Conservation (phyloP, 345 rosid species). For the Abelmoschus esculentus region DNA sequence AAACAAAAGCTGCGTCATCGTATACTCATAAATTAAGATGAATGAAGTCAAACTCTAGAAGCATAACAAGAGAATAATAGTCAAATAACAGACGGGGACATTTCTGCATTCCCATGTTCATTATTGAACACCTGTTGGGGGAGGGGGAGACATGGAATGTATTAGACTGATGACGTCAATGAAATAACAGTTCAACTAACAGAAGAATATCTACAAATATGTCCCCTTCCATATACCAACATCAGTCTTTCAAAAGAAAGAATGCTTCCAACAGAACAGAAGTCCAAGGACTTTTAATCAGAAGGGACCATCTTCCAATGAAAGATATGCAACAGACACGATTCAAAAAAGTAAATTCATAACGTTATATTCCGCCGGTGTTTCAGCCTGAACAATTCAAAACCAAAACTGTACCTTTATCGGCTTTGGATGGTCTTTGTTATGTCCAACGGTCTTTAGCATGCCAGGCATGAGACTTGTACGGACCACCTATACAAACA, state of each 20-base stretch:
- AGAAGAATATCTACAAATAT: neutral
- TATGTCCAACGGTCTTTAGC: conserved; percentile 72
- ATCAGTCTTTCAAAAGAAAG: neutral
- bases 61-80: neutral
- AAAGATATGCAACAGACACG: neutral
- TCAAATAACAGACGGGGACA: neutral
- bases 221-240: neutral
- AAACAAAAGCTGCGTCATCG: neutral
- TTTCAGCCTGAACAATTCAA: neutral
- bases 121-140: neutral
- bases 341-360: neutral
- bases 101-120: neutral
- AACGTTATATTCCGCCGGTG: neutral
- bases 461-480: conserved; percentile 85
- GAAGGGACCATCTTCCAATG: neutral
- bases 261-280: neutral
- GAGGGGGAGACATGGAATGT: neutral
- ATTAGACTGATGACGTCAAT: neutral
- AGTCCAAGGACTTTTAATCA: neutral
- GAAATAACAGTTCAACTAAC: neutral
- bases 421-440: conserved; percentile 92
- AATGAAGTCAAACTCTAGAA: conserved; percentile 10
- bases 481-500: conserved; percentile 51
- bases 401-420: conserved; percentile 51
- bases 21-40: neutral